Conservation (phyloP, 2,329 filamentous ascomycete species). For the Colletotrichum lindemuthianum region DNA sequence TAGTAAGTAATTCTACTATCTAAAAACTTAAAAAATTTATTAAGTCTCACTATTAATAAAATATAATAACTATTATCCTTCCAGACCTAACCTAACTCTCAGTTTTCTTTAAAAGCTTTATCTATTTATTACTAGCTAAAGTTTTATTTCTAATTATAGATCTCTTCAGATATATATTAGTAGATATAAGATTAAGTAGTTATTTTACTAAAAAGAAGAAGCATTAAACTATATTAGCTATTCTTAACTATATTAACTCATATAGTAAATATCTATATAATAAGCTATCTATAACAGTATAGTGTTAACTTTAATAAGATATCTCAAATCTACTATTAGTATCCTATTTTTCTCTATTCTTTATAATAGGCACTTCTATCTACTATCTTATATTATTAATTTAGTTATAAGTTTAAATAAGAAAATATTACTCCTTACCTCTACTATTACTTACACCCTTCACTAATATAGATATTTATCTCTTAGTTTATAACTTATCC, state of each 20-base stretch:
- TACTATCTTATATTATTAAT: too few species aligned
- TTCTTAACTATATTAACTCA: slow-evolving; percentile 70
- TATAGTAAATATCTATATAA: background rate
- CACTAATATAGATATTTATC: slow-evolving; percentile 74
- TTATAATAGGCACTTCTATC: too few species aligned
- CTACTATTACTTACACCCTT: background rate
- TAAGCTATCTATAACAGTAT: too few species aligned
- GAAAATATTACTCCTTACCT: slow-evolving; percentile 7
- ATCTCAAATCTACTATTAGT: too few species aligned
- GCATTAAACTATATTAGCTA: slow-evolving; percentile 69
- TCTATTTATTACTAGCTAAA: slow-evolving; percentile 67
- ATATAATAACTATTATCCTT: slow-evolving; percentile 72
- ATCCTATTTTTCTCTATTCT: too few species aligned
- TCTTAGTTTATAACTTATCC: slow-evolving; percentile 84
- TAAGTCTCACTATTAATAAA: slow-evolving; percentile 65
- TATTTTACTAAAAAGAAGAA: slow-evolving; percentile 82
- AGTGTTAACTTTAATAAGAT: too few species aligned
- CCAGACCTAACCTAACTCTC: slow-evolving; percentile 77
- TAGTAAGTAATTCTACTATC: slow-evolving; percentile 69
- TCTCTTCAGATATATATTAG: slow-evolving; percentile 79
- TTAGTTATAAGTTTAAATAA: background rate
- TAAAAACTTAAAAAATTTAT: slow-evolving; percentile 77
- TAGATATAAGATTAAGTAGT: slow-evolving; percentile 81
- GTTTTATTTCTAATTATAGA: slow-evolving; percentile 86
- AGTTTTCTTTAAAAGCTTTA: slow-evolving; percentile 65